These are phyloP conservation scores for Stropharia rugosoannulata DNA, from an alignment of 768 basidiomycete genomes.

Conservation along the genomic window DNA sequence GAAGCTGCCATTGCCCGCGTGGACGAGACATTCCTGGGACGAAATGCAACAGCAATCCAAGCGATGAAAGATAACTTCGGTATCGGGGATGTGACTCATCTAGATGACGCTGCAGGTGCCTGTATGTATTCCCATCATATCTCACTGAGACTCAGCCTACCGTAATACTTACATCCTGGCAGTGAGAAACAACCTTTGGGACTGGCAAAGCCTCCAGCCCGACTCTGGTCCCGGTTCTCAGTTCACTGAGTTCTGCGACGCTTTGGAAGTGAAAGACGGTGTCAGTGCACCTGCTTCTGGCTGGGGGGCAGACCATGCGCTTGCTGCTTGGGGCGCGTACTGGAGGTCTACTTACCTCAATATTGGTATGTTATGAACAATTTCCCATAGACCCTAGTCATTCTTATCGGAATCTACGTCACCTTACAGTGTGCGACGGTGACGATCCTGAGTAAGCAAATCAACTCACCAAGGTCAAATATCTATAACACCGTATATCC, in stretches of 20 bases:
- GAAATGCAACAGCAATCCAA: constrained; percentile 44
- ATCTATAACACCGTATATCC: constrained; percentile 37
- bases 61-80: constrained; percentile 57
- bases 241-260: constrained; percentile 65
- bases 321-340: constrained; percentile 58
- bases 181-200: constrained; percentile 59
- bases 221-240: constrained; percentile 36
- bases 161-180: neutral
- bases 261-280: constrained; percentile 60
- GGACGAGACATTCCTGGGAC: constrained; percentile 49
- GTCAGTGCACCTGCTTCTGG: constrained; percentile 44
- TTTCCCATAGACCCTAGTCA: neutral
- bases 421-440: constrained; percentile 49
- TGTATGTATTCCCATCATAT: constrained; percentile 26
- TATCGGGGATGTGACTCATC: constrained; percentile 48
- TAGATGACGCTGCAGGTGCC: constrained; percentile 66
- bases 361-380: constrained; percentile 33
- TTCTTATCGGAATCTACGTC: neutral
- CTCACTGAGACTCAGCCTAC: neutral
- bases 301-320: constrained; percentile 61
- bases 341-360: constrained; percentile 49
- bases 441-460: constrained; percentile 42
- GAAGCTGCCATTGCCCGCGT: constrained; percentile 58
- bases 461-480: constrained; percentile 30
- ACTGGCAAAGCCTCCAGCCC: constrained; percentile 65